Evolutionary conservation across 2,329 filamentous ascomycete species (phyloP).

Genomic region (Ophiostoma ips): DNA sequence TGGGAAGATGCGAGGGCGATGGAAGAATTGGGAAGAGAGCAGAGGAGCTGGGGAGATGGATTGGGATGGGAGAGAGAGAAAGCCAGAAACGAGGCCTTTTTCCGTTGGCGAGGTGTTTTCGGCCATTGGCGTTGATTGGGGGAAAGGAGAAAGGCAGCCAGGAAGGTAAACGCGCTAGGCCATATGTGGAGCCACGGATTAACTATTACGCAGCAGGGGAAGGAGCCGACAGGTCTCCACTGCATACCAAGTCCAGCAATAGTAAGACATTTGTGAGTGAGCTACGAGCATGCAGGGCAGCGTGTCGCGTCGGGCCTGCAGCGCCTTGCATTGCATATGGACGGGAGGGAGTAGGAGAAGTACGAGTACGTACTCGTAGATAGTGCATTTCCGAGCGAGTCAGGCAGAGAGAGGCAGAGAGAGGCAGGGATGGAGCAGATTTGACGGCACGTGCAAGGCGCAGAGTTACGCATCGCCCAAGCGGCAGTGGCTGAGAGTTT

Average conservation of each 20-base stretch:
- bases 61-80: constrained; percentile 5
- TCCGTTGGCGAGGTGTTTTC: constrained; percentile 21
- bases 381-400: too few species aligned
- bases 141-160: constrained; percentile 8
- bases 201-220: constrained; percentile 9
- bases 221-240: background rate
- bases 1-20: constrained; percentile 8
- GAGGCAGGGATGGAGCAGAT: too few species aligned
- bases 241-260: too few species aligned
- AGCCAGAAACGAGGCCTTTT: constrained; percentile 15
- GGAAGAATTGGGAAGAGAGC: constrained; percentile 3
- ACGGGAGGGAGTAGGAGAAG: too few species aligned
- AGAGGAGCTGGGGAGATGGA: background rate
- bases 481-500: too few species aligned
- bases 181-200: constrained; percentile 2
- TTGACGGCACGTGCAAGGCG: too few species aligned
- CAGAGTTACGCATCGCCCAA: too few species aligned
- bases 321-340: background rate
- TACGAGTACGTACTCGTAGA: too few species aligned
- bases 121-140: constrained; percentile 17
- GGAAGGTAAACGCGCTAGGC: constrained; percentile 1
- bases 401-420: too few species aligned
- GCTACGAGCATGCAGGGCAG: too few species aligned
- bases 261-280: too few species aligned
- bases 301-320: too few species aligned